Evolutionary conservation across 129 eudicot genomes (phyloP).

Genomic region (Flaveria linearis): DNA sequence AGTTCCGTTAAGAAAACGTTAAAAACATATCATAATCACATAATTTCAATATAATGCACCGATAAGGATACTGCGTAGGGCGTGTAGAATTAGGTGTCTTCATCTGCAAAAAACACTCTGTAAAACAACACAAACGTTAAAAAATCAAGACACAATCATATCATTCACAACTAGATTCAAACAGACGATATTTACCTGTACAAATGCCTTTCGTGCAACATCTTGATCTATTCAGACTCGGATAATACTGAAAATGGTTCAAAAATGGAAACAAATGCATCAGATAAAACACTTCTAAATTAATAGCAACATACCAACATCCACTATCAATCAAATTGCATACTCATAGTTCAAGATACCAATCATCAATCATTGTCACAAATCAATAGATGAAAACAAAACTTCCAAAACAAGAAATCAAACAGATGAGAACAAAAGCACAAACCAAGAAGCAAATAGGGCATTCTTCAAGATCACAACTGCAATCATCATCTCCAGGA

Average conservation of each 20-base stretch:
- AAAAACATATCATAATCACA: not conserved
- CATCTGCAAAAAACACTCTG: slow-evolving; percentile 99
- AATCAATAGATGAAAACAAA: no score
- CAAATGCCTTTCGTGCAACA: slow-evolving; percentile 98
- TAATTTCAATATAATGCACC: not conserved
- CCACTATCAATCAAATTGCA: not conserved
- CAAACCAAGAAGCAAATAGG: slow-evolving; percentile 99
- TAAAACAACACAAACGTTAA: slow-evolving; percentile 11
- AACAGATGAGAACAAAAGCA: not conserved
- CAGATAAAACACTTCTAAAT: slow-evolving; percentile 16
- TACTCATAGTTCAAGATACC: not conserved
- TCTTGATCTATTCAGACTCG: slow-evolving; percentile 94
- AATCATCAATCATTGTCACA: no score
- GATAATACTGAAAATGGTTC: slow-evolving; percentile 64
- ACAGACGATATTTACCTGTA: slow-evolving; percentile 53
- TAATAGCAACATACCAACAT: not conserved
- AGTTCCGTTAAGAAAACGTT: slow-evolving; percentile 42
- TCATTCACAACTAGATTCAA: not conserved
- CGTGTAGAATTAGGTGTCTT: slow-evolving; percentile 94
- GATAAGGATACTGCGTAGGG: slow-evolving; percentile 92
- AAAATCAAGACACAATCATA: not conserved
- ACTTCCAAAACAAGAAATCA: not conserved
- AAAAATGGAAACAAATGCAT: slow-evolving; percentile 8
- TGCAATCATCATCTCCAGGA: slow-evolving; percentile 88
- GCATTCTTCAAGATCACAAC: slow-evolving; percentile 87